These are phyloP conservation scores for Rutstroemia sp. DNA, from an alignment of 2,329 filamentous ascomycete species.

Conservation along the genomic window DNA sequence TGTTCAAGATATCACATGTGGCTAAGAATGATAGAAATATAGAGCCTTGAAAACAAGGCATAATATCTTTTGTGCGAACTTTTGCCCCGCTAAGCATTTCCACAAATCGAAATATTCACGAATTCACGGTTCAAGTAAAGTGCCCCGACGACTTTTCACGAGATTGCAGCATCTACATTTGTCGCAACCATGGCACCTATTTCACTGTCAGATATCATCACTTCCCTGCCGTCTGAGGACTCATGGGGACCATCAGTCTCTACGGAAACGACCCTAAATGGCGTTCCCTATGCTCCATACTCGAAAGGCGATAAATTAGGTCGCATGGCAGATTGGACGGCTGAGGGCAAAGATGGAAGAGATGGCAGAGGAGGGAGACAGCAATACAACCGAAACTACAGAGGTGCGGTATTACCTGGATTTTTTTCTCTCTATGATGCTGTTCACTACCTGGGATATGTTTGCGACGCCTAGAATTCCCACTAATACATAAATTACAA, in stretches of 20 bases:
- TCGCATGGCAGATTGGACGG: slow-evolving; percentile 98
- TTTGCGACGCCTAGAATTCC: slow-evolving; percentile 4
- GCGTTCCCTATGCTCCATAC: slow-evolving; percentile 95
- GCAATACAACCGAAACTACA: slow-evolving; percentile 88
- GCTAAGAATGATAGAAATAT: no score
- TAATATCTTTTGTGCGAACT: no score
- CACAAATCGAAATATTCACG: slow-evolving; percentile 23
- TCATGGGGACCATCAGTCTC: slow-evolving; percentile 84
- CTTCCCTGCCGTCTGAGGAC: slow-evolving; percentile 65
- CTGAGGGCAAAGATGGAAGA: slow-evolving; percentile 77
- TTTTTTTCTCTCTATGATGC: slow-evolving; percentile 10
- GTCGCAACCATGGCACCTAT: slow-evolving; percentile 41
- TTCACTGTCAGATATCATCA: slow-evolving; percentile 58
- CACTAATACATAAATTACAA: slow-evolving; percentile 9
- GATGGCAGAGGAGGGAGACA: slow-evolving; percentile 67
- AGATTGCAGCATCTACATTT: slow-evolving; percentile 7
- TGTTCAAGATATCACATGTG: no score
- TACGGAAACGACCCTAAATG: slow-evolving; percentile 81
- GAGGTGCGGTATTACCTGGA: slow-evolving; percentile 51
- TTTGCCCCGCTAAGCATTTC: slow-evolving; percentile 15
- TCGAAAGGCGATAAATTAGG: slow-evolving; percentile 98
- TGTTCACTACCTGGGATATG: slow-evolving; percentile 12
- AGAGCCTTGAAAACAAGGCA: no score
- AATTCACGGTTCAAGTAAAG: slow-evolving; percentile 5
- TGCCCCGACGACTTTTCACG: background rate